phyloP scores from a whole-genome alignment of 2,329 filamentous ascomycete genomes.

The Colletotrichum gloeosporioides region DNA sequence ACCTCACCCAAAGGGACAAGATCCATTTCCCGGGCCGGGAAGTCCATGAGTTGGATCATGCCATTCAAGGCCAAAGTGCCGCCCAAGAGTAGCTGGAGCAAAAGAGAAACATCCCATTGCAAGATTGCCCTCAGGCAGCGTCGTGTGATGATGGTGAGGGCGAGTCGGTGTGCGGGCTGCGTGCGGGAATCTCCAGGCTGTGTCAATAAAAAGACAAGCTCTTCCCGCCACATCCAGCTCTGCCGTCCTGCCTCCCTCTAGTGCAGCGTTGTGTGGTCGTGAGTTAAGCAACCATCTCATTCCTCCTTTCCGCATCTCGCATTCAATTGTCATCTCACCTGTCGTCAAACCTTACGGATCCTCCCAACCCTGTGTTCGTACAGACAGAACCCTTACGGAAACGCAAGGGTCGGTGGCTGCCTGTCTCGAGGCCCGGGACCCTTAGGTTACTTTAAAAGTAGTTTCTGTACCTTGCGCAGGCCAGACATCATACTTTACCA shows the following conservation, averaged over 20 bases:
- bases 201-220: neutral
- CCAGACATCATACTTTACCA: neutral
- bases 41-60: neutral
- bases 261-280: neutral
- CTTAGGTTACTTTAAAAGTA: neutral
- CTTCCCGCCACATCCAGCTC: neutral
- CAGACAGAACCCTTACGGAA: neutral
- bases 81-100: neutral
- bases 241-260: neutral
- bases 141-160: neutral
- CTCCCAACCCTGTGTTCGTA: neutral
- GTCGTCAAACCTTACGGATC: neutral
- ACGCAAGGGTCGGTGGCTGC: neutral
- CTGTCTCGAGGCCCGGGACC: neutral
- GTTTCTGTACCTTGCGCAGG: neutral
- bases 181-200: neutral
- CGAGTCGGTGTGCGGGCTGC: neutral
- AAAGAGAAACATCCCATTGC: neutral
- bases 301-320: neutral
- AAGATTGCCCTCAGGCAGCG: slow-evolving; percentile 2
- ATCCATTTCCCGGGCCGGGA: neutral
- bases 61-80: neutral
- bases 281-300: neutral
- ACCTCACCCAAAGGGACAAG: neutral
- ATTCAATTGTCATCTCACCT: slow-evolving; percentile 4